Evolutionary conservation across 805 yeast genomes (phyloP).

Genomic region (Yarrowia divulgata): DNA sequence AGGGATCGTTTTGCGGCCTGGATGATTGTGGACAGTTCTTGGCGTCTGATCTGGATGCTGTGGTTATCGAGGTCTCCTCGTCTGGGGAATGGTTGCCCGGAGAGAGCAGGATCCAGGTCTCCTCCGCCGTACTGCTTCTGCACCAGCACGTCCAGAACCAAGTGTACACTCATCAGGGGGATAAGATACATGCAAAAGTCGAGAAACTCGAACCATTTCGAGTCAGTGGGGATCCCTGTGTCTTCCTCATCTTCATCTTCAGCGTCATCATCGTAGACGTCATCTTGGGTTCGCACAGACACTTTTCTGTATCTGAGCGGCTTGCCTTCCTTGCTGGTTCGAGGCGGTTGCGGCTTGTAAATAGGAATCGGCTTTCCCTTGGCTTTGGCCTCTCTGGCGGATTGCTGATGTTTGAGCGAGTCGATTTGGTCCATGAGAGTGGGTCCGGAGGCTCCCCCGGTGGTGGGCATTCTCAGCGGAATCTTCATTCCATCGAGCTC

Average conservation of each 20-base stretch:
- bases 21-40: conserved; percentile 40
- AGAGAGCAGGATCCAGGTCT: conserved; percentile 10
- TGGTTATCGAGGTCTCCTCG: conserved; percentile 24
- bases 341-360: conserved; percentile 16
- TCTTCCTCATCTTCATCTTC: conserved; percentile 36
- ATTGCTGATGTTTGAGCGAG: conserved; percentile 17
- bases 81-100: conserved; percentile 28
- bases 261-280: conserved; percentile 1
- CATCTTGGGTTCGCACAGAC: not conserved
- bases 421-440: conserved; percentile 26
- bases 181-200: conserved; percentile 48
- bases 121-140: conserved; percentile 51
- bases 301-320: conserved; percentile 33
- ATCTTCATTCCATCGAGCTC: conserved; percentile 34
- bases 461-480: conserved; percentile 19
- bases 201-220: conserved; percentile 45
- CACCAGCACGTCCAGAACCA: conserved; percentile 50
- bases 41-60: conserved; percentile 17
- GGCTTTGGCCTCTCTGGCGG: conserved; percentile 7
- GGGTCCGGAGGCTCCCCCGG: conserved; percentile 3
- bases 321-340: conserved; percentile 3
- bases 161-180: conserved; percentile 50
- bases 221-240: conserved; percentile 41
- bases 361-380: conserved; percentile 13
- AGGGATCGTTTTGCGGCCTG: conserved; percentile 42